Evolutionary conservation across 768 basidiomycete genomes (phyloP), one percentile per base, ranked within the genome.

Genomic region (Myochromella boudieri): DNA sequence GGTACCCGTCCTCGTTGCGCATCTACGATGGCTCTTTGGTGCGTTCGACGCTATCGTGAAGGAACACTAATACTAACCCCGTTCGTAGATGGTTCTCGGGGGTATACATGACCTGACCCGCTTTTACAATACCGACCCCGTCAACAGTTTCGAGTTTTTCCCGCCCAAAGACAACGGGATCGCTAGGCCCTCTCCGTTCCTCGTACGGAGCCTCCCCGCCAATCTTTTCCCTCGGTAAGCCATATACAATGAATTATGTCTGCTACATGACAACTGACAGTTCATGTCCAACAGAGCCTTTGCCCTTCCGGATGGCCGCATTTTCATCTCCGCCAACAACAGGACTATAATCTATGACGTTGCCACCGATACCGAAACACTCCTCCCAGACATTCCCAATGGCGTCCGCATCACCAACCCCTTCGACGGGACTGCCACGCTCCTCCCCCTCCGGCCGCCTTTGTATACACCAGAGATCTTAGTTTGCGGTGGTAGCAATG

Each of bases 391-490:
- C n/a, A 62, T 74, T 28, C 73, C 73, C 17, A 72, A 74, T 37
- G 67, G 68, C 11, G 69, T 73, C 12, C 65, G 68, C 12, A 67
- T n/a, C n/a, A 68, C 63, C 22, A 68, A 69, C 46, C 65, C 69
- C 24, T 65, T 65, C 60, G 60, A 73, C 53, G 61, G 65, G 43
- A 66, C 59, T 25, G 69, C 58, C 36, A 61, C 62, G 17, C 55
- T 70, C 18, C 63, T 70, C 8, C 68, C 68, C 3, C 55, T 70
- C 4, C 64, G 64, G 1, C 64, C 67, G 14, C 64, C 63, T 2
- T 58, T 70, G 32, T 77, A 66, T 46, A 72, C 65, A 7, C 71
- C 75, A 2, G 70, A 72, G 48, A 61, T 75, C 29, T 62, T 77
- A 27, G 65, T 76, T 38, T 77, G 74, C 51, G 75, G 74, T 34